Conservation (phyloP, 2,329 filamentous ascomycete genomes). For the Ophiognomonia clavigignenti-juglandacearum region DNA sequence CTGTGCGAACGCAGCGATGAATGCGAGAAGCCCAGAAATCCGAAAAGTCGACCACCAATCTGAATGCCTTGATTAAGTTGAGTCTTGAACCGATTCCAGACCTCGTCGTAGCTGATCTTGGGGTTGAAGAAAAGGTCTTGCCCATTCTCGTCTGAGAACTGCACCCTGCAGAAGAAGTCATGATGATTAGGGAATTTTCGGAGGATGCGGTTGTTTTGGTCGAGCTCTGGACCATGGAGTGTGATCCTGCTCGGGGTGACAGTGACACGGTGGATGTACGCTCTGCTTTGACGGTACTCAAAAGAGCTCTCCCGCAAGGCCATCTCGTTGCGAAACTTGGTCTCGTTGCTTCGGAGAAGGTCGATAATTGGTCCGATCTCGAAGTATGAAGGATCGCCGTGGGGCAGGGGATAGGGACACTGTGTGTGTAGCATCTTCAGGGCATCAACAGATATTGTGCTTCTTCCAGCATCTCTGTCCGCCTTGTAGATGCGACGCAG, state of each 20-base stretch:
- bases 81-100: slow-evolving; percentile 56
- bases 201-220: slow-evolving; percentile 66
- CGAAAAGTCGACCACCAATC: slow-evolving; percentile 58
- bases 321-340: slow-evolving; percentile 18
- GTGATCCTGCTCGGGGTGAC: slow-evolving; percentile 57
- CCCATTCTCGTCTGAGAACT: slow-evolving; percentile 71
- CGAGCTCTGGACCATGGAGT: slow-evolving; percentile 57
- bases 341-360: slow-evolving; percentile 36
- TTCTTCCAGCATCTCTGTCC: slow-evolving; percentile 21
- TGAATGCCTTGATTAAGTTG: slow-evolving; percentile 55
- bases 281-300: slow-evolving; percentile 34
- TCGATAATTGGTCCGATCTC: slow-evolving; percentile 35
- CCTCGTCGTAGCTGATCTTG: slow-evolving; percentile 39
- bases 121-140: slow-evolving; percentile 56
- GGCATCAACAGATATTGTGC: slow-evolving; percentile 45
- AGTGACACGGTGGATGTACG: slow-evolving; percentile 47
- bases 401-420: slow-evolving; percentile 51
- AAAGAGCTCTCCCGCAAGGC: slow-evolving; percentile 17
- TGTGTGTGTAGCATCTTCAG: slow-evolving; percentile 47
- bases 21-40: slow-evolving; percentile 74
- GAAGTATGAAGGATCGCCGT: slow-evolving; percentile 38
- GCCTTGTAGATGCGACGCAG: slow-evolving; percentile 30
- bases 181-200: slow-evolving; percentile 57
- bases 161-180: slow-evolving; percentile 64
- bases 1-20: slow-evolving; percentile 70